These are phyloP conservation scores for Rutstroemia sp. DNA, from an alignment of 2,329 filamentous ascomycete genomes.

Conservation along the genomic window DNA sequence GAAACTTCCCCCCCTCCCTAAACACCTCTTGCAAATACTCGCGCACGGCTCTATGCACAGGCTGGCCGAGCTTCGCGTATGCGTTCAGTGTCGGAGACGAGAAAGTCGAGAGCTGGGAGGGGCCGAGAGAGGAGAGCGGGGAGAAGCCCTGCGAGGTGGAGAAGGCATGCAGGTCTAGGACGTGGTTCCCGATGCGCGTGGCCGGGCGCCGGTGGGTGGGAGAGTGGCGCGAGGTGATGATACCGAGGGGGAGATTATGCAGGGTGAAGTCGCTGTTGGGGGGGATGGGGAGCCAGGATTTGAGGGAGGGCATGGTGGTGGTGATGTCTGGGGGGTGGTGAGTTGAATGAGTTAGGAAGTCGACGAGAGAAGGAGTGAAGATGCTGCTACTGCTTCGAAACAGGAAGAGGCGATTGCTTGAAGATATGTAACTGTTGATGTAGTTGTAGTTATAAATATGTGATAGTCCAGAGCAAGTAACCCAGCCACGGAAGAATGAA, in stretches of 20 bases:
- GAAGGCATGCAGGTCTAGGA: slow-evolving; percentile 59
- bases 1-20: slow-evolving; percentile 48
- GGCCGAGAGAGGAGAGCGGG: slow-evolving; percentile 42
- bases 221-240: slow-evolving; percentile 48
- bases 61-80: slow-evolving; percentile 65
- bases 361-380: neutral
- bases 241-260: slow-evolving; percentile 69
- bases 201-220: slow-evolving; percentile 47
- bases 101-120: slow-evolving; percentile 51
- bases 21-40: slow-evolving; percentile 63
- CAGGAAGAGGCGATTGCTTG: too few relatives aligned
- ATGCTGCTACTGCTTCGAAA: too few relatives aligned
- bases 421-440: too few relatives aligned
- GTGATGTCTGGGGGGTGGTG: neutral
- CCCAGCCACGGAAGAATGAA: neutral
- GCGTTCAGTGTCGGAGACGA: slow-evolving; percentile 59
- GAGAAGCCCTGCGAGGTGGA: slow-evolving; percentile 51
- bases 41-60: slow-evolving; percentile 61
- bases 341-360: neutral
- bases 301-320: slow-evolving; percentile 25
- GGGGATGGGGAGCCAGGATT: slow-evolving; percentile 28
- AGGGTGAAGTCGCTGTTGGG: slow-evolving; percentile 50
- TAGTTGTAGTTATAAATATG: too few relatives aligned
- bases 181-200: slow-evolving; percentile 61
- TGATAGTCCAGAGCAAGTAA: too few relatives aligned